phyloP scores from a whole-genome alignment of 129 eudicot genomes.

The Escallonia rubra region DNA sequence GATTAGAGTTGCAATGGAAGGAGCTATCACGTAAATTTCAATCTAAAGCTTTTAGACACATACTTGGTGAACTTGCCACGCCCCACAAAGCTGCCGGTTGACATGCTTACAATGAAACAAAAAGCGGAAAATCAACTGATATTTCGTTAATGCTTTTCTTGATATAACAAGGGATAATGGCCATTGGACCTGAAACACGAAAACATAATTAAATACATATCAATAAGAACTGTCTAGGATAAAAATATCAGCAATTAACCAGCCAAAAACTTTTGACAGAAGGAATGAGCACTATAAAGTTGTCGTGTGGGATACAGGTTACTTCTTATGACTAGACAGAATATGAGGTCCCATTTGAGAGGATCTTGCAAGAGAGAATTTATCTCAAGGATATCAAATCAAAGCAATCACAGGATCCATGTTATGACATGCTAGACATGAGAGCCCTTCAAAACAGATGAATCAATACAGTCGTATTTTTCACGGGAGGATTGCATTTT shows the following conservation, averaged over 20 bases:
- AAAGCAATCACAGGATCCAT: no score
- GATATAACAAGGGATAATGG: slow-evolving; percentile 94
- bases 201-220: not conserved
- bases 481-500: no score
- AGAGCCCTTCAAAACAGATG: no score
- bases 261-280: not conserved
- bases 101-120: slow-evolving; percentile 95
- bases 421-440: no score
- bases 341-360: no score
- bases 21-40: not conserved
- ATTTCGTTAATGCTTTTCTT: slow-evolving; percentile 84
- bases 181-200: slow-evolving; percentile 76
- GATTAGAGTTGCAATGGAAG: not conserved
- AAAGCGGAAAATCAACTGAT: slow-evolving; percentile 83
- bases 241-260: not conserved
- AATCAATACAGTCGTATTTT: no score
- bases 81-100: slow-evolving; percentile 87
- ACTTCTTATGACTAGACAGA: no score
- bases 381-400: no score
- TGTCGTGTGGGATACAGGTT: no score
- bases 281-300: no score
- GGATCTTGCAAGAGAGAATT: no score
- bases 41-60: slow-evolving; percentile 14
- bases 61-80: slow-evolving; percentile 99
- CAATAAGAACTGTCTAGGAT: not conserved